phyloP scores from a whole-genome alignment of 148 eudicot genomes.

The Suaeda aralocaspica region DNA sequence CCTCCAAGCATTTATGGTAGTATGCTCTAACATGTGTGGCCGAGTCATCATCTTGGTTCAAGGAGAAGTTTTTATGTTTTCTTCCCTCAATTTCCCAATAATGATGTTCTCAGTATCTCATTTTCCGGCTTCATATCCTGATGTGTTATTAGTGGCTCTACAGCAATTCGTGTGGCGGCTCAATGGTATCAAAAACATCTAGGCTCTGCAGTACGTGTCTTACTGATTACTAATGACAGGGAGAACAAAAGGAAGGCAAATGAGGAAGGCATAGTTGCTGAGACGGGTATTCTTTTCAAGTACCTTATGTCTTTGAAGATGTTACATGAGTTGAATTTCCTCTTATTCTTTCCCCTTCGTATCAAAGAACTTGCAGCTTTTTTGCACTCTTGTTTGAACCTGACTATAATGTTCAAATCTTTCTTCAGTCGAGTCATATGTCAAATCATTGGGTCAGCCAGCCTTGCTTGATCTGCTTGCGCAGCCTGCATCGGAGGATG shows the following conservation, averaged over 20 bases:
- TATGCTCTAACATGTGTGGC: not conserved
- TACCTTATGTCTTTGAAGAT: not conserved
- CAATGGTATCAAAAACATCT: slow-evolving; percentile 96
- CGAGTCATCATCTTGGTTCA: not conserved
- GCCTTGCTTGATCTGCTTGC: slow-evolving; percentile 65
- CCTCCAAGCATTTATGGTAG: not conserved
- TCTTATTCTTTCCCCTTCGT: not conserved
- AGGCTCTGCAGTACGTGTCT: slow-evolving; percentile 49
- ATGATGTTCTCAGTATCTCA: not conserved
- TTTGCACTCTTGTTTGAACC: not conserved
- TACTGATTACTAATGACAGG: slow-evolving; percentile 82
- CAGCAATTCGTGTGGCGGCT: slow-evolving; percentile 95
- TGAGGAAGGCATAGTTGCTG: slow-evolving; percentile 84
- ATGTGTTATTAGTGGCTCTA: slow-evolving; percentile 22
- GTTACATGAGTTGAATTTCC: not conserved
- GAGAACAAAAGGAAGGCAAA: slow-evolving; percentile 85
- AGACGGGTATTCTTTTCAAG: slow-evolving; percentile 51
- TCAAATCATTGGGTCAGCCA: slow-evolving; percentile 56
- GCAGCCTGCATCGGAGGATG: slow-evolving; percentile 47
- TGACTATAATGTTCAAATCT: slow-evolving; percentile 11
- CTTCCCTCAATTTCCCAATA: not conserved
- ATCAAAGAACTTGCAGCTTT: not conserved
- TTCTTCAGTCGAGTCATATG: slow-evolving; percentile 68
- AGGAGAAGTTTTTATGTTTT: not conserved
- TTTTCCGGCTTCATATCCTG: slow-evolving; percentile 12